Conservation (phyloP, 352 stramenopile genomes). For the Phytopythium vexans region DNA sequence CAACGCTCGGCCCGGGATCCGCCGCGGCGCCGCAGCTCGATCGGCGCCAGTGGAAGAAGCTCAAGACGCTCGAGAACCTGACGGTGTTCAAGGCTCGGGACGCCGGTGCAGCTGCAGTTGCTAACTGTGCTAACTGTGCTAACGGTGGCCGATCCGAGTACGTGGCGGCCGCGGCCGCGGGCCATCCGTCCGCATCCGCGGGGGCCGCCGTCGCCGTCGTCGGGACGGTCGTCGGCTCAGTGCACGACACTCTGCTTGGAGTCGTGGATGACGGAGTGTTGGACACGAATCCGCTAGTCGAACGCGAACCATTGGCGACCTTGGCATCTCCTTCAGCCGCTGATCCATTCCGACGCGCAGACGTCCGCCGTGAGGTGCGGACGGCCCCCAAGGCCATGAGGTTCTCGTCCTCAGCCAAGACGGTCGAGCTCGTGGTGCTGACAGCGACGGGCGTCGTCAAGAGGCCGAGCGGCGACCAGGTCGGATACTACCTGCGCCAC, state of each 20-base stretch:
- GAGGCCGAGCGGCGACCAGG: neutral
- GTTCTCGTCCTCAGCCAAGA: conserved; percentile 12
- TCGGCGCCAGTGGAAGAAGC: conserved; percentile 8
- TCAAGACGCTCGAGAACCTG: conserved; percentile 13
- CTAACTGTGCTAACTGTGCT: no score
- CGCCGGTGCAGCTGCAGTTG: neutral
- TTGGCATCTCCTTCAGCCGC: conserved; percentile 14
- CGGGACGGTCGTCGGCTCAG: conserved; percentile 19
- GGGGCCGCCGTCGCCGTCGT: conserved; percentile 16
- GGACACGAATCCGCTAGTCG: conserved; percentile 11
- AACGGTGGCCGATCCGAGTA: conserved; percentile 4
- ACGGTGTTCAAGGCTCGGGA: conserved; percentile 9
- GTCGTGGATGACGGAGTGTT: conserved; percentile 38
- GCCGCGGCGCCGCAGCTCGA: neutral
- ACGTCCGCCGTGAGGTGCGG: conserved; percentile 26
- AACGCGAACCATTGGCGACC: conserved; percentile 2
- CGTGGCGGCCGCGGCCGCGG: neutral
- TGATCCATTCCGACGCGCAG: conserved; percentile 28
- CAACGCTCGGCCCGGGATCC: neutral
- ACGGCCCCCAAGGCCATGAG: no score
- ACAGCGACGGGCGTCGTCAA: conserved; percentile 20
- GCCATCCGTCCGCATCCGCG: conserved; percentile 7
- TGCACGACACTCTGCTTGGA: conserved; percentile 6
- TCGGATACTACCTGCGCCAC: conserved; percentile 8
- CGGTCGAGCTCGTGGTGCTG: conserved; percentile 29